Evolutionary conservation across 2,329 filamentous ascomycete species (phyloP).

Genomic region (Aspergillus ruber): DNA sequence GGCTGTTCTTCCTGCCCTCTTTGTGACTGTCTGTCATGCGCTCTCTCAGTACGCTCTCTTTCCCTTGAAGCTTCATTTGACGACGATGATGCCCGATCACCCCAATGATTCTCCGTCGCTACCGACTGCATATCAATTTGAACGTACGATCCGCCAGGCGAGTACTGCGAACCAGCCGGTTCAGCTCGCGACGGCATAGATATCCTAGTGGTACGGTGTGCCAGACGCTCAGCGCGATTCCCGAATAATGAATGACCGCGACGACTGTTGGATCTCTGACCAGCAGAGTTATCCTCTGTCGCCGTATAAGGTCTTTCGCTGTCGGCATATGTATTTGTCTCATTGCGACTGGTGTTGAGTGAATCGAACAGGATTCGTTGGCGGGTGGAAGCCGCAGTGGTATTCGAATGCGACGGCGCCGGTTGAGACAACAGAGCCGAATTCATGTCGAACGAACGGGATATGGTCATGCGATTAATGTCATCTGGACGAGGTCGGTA

Average conservation of each 20-base stretch:
- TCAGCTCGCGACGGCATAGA: slow-evolving; percentile 1
- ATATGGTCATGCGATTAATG: slow-evolving; percentile 3
- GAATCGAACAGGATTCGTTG: slow-evolving; percentile 1
- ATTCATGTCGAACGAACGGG: slow-evolving; percentile 8
- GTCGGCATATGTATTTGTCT: not conserved
- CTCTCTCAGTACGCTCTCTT: not conserved
- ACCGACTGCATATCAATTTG: slow-evolving; percentile 2
- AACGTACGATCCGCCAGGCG: slow-evolving; percentile 1
- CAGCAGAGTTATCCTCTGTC: slow-evolving; percentile 1
- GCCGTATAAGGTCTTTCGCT: not conserved
- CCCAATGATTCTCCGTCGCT: slow-evolving; percentile 1
- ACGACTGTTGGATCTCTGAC: not conserved
- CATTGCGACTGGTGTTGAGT: slow-evolving; percentile 1
- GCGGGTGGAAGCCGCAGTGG: slow-evolving; percentile 1
- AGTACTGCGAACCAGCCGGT: slow-evolving; percentile 1
- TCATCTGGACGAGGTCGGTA: slow-evolving; percentile 6
- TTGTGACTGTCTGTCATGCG: slow-evolving; percentile 5
- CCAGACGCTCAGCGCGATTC: slow-evolving; percentile 5
- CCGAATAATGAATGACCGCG: slow-evolving; percentile 3
- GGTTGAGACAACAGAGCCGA: slow-evolving; percentile 9
- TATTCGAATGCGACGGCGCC: slow-evolving; percentile 6
- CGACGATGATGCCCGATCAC: not conserved
- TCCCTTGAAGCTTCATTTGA: not conserved
- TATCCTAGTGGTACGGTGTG: slow-evolving; percentile 1
- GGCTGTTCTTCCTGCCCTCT: slow-evolving; percentile 3